Base-by-base conservation (phyloP, 345 rosid genomes). In the Syzygium oleosum region DNA sequence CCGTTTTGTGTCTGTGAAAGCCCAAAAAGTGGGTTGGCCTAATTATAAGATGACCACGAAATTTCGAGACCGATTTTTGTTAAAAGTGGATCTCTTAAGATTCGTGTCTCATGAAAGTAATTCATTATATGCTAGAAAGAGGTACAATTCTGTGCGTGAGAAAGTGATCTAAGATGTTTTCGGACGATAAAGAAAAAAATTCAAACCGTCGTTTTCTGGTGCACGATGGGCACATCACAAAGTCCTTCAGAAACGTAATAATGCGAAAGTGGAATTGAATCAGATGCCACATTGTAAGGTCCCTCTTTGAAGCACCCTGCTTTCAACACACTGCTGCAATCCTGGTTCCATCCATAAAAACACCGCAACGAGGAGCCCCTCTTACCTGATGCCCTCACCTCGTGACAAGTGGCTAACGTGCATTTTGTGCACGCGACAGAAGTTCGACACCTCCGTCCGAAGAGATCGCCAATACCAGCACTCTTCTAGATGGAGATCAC, bases 1-100 rank as follows among this genome's bases (percentile, higher is more conserved):
- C 2, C 2, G 0, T 9, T 34, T 17, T 2, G 46, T 4, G 1
- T 4, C 0, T 1, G 3, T 3, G 0, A 73, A 73, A 73, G 0
- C 46, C 34, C 25, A 17, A 68, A 19, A 73, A 43, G 7, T 43
- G 49, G 43, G 23, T 17, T 2, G 21, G 25, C 49, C 7, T 38
- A 4, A 38, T 41, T 9, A 19, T 19, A 19, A 19, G 23, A 10
- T 10, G 46, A 73, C 25, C 15, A 2, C 3, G 2, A 38, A 73
- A 73, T n/a, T 61, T n/a, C 38, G 15, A n/a, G 38, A 61, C 31
- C 17, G 1, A 12, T 61, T 0, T 61, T 16, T 14, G 17, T 3
- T 61, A 14, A 27, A 61, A n/a, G 14, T 13, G 19, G 38, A 7
- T 61, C 34, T 13, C n/a, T 14, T 13, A 34, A n/a, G 34, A n/a